Conservation (phyloP, 176 grass and related monocot species). For the Oryza officinalis region DNA sequence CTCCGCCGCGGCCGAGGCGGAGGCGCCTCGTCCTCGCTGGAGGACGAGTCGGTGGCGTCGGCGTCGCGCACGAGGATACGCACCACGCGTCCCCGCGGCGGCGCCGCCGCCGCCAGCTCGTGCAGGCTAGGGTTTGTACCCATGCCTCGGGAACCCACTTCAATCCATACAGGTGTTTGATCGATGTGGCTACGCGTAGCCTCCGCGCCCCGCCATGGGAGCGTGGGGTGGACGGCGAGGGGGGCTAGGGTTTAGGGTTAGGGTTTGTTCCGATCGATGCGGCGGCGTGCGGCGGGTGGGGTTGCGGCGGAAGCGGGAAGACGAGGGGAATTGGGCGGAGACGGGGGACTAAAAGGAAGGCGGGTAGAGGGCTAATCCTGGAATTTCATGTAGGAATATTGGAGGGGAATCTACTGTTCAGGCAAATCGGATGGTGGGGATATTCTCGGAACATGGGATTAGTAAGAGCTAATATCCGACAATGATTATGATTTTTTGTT, state of each 20-base stretch:
- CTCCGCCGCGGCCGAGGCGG: not conserved
- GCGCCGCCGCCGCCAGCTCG: slow-evolving; percentile 17
- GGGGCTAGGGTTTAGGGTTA: slow-evolving; percentile 37
- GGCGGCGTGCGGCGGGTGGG: slow-evolving; percentile 6
- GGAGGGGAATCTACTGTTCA: not conserved
- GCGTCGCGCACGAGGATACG: slow-evolving; percentile 70
- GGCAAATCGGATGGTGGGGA: not conserved
- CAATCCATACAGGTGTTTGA: slow-evolving; percentile 41
- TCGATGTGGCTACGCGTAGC: slow-evolving; percentile 20
- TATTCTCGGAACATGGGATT: slow-evolving; percentile 16
- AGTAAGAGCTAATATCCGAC: too few species aligned
- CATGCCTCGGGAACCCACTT: slow-evolving; percentile 39
- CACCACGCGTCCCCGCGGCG: slow-evolving; percentile 38
- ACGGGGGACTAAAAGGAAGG: not conserved
- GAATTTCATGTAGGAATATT: slow-evolving; percentile 13
- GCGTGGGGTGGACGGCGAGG: not conserved
- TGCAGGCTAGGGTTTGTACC: slow-evolving; percentile 55
- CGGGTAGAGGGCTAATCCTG: not conserved
- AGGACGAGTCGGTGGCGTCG: slow-evolving; percentile 89
- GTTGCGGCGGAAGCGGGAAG: slow-evolving; percentile 43
- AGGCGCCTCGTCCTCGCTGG: slow-evolving; percentile 69
- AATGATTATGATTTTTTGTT: too few species aligned
- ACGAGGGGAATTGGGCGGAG: not conserved
- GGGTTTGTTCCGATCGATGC: slow-evolving; percentile 32
- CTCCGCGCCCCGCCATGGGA: slow-evolving; percentile 47